phyloP scores from a whole-genome alignment of 306 rosid species.

The Sphenostylis stenocarpa region DNA sequence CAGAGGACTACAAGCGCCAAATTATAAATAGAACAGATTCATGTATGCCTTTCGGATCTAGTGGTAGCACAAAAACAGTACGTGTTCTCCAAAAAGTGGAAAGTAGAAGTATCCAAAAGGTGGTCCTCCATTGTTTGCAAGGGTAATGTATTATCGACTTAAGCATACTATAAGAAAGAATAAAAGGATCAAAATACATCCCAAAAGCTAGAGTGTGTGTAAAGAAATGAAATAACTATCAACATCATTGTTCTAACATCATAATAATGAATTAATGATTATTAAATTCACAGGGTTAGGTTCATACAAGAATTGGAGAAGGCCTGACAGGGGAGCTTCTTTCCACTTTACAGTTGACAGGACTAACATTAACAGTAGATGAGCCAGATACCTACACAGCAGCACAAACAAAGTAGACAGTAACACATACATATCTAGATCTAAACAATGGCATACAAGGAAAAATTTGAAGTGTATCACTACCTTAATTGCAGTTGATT shows the following conservation, averaged over 20 bases:
- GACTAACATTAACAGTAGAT: conserved; percentile 54
- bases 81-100: conserved; percentile 16
- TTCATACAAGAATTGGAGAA: conserved; percentile 68
- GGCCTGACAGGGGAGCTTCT: conserved; percentile 84
- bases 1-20: conserved; percentile 4
- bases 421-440: not conserved
- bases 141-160: conserved; percentile 6
- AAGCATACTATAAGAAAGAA: not conserved
- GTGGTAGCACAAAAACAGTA: conserved; percentile 1
- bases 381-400: conserved; percentile 60
- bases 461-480: conserved; percentile 13
- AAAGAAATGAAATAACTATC: conserved; percentile 1
- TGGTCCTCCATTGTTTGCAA: not conserved
- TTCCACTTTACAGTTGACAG: conserved; percentile 76
- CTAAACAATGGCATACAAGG: conserved; percentile 1
- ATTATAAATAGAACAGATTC: conserved; percentile 4
- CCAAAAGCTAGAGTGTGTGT: not conserved
- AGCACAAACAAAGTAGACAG: conserved; percentile 28
- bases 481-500: conserved; percentile 70
- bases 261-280: not conserved
- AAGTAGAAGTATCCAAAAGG: conserved; percentile 9
- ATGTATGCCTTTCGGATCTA: conserved; percentile 22
- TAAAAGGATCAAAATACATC: not conserved
- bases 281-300: conserved; percentile 20
- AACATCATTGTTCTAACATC: conserved; percentile 15